phyloP scores from a whole-genome alignment of 176 grass and related monocot genomes.

The Carex cristatella region DNA sequence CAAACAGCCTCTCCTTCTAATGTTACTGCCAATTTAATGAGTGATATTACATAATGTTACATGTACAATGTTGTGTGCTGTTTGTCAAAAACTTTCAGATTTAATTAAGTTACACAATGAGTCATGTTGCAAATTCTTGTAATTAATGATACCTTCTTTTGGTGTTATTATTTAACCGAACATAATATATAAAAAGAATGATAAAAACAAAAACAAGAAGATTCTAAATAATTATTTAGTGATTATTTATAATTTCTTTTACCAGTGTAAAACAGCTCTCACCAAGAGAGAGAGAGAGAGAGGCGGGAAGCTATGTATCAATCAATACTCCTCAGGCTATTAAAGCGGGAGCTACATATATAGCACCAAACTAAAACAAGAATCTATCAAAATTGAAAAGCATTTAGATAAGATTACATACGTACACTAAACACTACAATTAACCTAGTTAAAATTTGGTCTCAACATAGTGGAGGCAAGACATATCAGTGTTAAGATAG shows the following conservation, averaged over 20 bases:
- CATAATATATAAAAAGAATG: too few species aligned
- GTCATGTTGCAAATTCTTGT: too few species aligned
- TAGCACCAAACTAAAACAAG: neutral
- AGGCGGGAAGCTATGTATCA: neutral
- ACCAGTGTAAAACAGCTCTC: neutral
- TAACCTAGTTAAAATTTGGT: neutral
- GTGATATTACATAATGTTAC: too few species aligned
- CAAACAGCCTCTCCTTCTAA: too few species aligned
- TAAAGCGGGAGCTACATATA: neutral
- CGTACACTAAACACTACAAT: neutral
- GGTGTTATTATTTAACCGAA: too few species aligned
- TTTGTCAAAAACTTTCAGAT: too few species aligned
- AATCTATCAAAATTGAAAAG: neutral
- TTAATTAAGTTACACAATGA: too few species aligned
- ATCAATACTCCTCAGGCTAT: neutral
- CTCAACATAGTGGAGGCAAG: conserved; percentile 16
- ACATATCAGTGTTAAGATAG: conserved; percentile 10
- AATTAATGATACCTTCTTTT: too few species aligned
- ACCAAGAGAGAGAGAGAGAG: neutral
- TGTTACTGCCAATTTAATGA: too few species aligned
- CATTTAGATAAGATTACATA: neutral
- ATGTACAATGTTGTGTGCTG: too few species aligned
- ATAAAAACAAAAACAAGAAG: neutral
- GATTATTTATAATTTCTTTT: neutral
- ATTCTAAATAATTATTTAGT: neutral